Percentiles rank a stretch among this genome's conserved stretches.
phyloP scores from a whole-genome alignment of 106 monocot species.

The Dioscorea dumetorum region DNA sequence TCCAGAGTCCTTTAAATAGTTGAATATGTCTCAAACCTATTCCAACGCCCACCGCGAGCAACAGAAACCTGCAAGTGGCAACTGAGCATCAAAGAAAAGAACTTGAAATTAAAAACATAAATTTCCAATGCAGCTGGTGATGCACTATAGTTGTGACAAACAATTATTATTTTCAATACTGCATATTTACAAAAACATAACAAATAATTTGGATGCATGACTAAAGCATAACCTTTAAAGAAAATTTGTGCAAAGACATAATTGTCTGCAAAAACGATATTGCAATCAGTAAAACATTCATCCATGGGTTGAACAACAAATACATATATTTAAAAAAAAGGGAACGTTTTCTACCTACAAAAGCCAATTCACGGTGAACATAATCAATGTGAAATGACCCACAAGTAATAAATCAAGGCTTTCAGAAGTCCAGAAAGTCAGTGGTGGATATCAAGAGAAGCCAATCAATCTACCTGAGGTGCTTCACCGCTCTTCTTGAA shows the following conservation, averaged over 20 bases:
- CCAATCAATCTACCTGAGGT: conserved; percentile 32
- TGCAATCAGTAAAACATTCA: too few species aligned
- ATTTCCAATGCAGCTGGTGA: background rate
- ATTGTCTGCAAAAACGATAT: too few species aligned
- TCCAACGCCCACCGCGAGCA: conserved; percentile 94
- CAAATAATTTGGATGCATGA: too few species aligned
- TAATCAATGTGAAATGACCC: background rate
- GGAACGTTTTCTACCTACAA: too few species aligned
- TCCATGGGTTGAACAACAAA: too few species aligned
- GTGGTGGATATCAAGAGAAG: background rate
- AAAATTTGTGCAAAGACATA: too few species aligned
- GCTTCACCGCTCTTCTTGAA: conserved; percentile 45
- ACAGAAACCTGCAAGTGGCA: conserved; percentile 69
- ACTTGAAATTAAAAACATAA: conserved; percentile 3
- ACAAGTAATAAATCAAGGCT: background rate
- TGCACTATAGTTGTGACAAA: background rate
- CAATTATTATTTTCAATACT: background rate
- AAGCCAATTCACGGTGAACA: background rate
- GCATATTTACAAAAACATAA: too few species aligned
- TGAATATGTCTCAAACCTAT: conserved; percentile 96
- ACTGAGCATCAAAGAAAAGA: background rate
- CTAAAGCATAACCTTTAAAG: too few species aligned
- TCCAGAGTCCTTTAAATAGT: conserved; percentile 97
- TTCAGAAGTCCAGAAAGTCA: background rate
- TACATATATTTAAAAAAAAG: too few species aligned